Evolutionary conservation across 78 protist species (phyloP).

Genomic region (Blattamonas nauphoetae): DNA sequence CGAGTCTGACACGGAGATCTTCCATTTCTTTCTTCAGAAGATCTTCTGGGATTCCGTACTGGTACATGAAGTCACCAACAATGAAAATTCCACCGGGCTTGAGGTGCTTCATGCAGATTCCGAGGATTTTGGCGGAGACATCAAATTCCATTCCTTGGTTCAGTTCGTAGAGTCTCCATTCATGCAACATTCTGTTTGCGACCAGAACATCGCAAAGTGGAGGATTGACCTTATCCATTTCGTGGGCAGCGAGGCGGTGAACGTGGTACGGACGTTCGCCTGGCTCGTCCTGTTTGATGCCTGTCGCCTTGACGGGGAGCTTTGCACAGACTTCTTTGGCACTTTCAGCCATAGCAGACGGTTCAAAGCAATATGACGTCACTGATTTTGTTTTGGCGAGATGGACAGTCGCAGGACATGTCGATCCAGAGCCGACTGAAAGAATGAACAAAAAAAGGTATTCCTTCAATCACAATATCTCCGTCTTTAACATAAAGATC

Average conservation of each 20-base stretch:
- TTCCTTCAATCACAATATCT: background rate
- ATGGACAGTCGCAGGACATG: background rate
- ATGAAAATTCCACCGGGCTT: constrained; percentile 10
- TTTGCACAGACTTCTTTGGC: background rate
- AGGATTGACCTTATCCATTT: background rate
- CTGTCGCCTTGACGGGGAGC: background rate
- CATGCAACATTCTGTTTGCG: background rate
- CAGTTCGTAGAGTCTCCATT: constrained; percentile 7
- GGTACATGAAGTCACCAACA: background rate
- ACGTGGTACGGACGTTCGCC: background rate
- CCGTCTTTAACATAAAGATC: background rate
- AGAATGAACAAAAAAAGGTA: background rate
- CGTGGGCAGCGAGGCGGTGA: background rate
- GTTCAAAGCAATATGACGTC: background rate
- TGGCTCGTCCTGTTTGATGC: background rate
- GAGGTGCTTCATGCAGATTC: background rate
- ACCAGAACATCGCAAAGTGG: background rate
- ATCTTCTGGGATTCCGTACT: background rate
- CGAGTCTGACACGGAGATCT: background rate
- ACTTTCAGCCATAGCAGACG: background rate
- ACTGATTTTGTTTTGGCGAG: background rate
- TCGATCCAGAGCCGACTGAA: background rate
- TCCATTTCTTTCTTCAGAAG: background rate
- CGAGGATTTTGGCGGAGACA: background rate
- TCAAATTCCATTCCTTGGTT: background rate